Conservation (phyloP, 352 stramenopile species). For the Pythium vanterpoolii region DNA sequence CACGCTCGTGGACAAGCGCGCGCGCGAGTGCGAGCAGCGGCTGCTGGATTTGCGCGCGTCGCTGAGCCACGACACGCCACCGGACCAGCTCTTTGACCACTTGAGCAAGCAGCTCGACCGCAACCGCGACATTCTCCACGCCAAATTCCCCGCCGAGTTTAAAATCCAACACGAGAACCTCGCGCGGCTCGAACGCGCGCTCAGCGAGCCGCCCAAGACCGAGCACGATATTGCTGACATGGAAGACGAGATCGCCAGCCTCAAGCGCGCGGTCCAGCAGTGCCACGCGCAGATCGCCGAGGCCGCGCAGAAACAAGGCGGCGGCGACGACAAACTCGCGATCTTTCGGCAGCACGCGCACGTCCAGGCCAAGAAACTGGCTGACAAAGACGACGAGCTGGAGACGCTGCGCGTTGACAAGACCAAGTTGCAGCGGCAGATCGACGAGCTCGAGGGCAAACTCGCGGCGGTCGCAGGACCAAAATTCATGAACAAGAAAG, state of each 20-base stretch:
- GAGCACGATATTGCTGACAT: constrained; percentile 87
- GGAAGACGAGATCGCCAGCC: constrained; percentile 71
- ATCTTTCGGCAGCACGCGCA: constrained; percentile 90
- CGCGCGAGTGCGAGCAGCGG: constrained; percentile 66
- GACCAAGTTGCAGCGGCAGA: constrained; percentile 49
- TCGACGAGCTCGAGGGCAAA: constrained; percentile 72
- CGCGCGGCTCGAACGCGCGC: constrained; percentile 61
- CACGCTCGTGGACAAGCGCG: constrained; percentile 78
- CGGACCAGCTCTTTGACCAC: constrained; percentile 88
- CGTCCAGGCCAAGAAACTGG: constrained; percentile 85
- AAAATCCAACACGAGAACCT: constrained; percentile 70
- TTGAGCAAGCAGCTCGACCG: constrained; percentile 73
- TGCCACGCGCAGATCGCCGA: constrained; percentile 77
- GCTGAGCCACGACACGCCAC: constrained; percentile 67
- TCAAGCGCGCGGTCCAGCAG: constrained; percentile 59
- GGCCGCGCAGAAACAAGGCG: constrained; percentile 40
- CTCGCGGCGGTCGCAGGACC: constrained; percentile 52
- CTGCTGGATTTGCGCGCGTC: constrained; percentile 72
- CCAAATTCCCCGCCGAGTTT: constrained; percentile 80
- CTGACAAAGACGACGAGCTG: constrained; percentile 88
- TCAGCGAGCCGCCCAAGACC: constrained; percentile 78
- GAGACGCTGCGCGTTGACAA: constrained; percentile 66
- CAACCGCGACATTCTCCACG: constrained; percentile 62
- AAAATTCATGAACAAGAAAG: constrained; percentile 85
- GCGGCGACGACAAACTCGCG: constrained; percentile 88